Evolutionary conservation across 2,329 filamentous ascomycete genomes (phyloP), one percentile per base, ranked within the genome.

Genomic region (Macrophomina tecta): DNA sequence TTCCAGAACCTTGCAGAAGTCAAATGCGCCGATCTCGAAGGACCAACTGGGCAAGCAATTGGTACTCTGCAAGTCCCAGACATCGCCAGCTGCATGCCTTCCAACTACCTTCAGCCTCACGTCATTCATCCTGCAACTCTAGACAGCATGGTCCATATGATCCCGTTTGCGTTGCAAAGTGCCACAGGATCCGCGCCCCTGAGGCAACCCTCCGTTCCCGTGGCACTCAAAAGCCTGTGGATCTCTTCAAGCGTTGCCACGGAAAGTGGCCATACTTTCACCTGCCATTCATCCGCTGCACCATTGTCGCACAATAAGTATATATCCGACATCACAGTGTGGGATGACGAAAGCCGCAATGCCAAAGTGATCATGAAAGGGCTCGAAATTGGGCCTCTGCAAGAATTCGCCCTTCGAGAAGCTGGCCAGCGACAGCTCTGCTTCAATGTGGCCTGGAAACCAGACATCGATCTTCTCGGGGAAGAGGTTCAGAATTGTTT

Each of bases 391-490:
- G 55, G 52, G 18, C 64, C 64, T 40, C 23, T 66, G 42, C 64
- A 66, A 11, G 55, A 66, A 49, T 38, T 62, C 11, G 45, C 51
- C 2, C 46, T 58, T 1, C 46, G 52, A 40, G 53, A 49, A 28
- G 52, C 51, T 23, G 64, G 64, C 28, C 52, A 66, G 23, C 64
- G 64, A 1, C 51, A 66, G 28, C 64, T 66, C n/a, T 58, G 64
- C 38, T 66, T 49, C 40, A 66, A 66, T 28, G 53, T 66, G 42
- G 32, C 16, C 32, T 64, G 55, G 56, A 67, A 67, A 34, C 65
- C 65, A 30, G 65, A 67, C 40, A 66, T 66, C 34, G 64, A 66
- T 28, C 55, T 66, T 18, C 55, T 66, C 14, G 52, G 53, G 18
- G 45, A 45, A 32, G 51, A 66, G 32, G 58, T 62, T 11, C 64